Evolutionary conservation across 2,329 filamentous ascomycete genomes (phyloP).

Genomic region (Rhynchosporium secalis): DNA sequence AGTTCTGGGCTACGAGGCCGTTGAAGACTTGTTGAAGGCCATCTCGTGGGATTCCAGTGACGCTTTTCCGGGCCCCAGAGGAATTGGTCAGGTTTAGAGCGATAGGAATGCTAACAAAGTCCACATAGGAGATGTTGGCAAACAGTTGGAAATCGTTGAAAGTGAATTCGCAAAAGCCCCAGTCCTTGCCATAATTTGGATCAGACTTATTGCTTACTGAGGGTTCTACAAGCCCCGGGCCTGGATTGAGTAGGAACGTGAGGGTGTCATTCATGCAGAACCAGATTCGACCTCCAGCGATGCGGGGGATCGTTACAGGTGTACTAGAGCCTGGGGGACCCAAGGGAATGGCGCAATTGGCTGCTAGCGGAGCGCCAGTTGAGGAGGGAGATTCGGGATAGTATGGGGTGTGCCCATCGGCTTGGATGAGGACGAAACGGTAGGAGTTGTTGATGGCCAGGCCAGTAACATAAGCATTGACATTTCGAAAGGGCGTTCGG

Average conservation of each 20-base stretch:
- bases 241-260: conserved; percentile 68
- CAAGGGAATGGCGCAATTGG: conserved; percentile 63
- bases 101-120: conserved; percentile 70
- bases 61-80: conserved; percentile 47
- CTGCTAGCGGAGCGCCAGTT: conserved; percentile 51
- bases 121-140: conserved; percentile 72
- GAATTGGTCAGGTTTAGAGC: conserved; percentile 50
- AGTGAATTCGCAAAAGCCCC: conserved; percentile 71
- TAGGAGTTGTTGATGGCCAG: conserved; percentile 59
- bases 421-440: conserved; percentile 59
- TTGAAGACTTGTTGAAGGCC: conserved; percentile 57
- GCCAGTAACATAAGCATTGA: conserved; percentile 72
- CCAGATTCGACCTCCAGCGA: conserved; percentile 72
- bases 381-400: conserved; percentile 58
- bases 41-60: conserved; percentile 56
- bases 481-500: conserved; percentile 58
- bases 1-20: conserved; percentile 55
- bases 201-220: conserved; percentile 67
- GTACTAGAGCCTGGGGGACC: conserved; percentile 57
- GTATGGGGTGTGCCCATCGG: conserved; percentile 66
- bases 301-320: conserved; percentile 65
- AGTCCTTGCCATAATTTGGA: conserved; percentile 59
- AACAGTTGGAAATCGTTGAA: conserved; percentile 62
- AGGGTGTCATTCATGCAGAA: conserved; percentile 64
- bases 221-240: conserved; percentile 71